Conservation (phyloP, 495 filamentous ascomycete genomes). For the Trichoderma virens region DNA sequence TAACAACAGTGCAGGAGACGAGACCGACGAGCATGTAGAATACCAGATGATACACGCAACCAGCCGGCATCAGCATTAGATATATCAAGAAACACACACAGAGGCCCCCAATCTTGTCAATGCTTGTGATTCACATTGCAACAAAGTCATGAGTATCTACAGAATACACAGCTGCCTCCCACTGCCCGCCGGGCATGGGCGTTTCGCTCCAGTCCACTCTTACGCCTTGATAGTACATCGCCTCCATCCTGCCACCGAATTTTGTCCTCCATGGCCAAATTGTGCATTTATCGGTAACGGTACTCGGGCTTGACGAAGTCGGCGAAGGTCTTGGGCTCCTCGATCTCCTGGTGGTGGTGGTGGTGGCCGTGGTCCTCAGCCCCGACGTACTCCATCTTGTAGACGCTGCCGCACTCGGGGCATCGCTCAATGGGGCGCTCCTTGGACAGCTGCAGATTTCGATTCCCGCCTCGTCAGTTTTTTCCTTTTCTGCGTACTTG, state of each 20-base stretch:
- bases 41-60: not conserved
- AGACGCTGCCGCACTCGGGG: slow-evolving; percentile 88
- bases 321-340: slow-evolving; percentile 86
- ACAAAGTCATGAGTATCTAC: slow-evolving; percentile 1
- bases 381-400: slow-evolving; percentile 95
- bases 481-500: not conserved
- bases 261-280: not conserved
- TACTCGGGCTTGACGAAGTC: slow-evolving; percentile 91
- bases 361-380: slow-evolving; percentile 57
- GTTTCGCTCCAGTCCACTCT: not conserved
- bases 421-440: slow-evolving; percentile 89
- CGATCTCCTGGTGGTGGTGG: slow-evolving; percentile 49
- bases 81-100: not conserved
- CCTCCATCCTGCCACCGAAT: not conserved
- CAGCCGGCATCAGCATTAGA: not conserved
- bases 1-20: not conserved
- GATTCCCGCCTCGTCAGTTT: slow-evolving; percentile 9
- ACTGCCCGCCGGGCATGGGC: not conserved
- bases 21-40: not conserved
- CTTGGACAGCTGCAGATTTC: slow-evolving; percentile 58
- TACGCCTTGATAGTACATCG: slow-evolving; percentile 7
- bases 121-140: slow-evolving; percentile 4
- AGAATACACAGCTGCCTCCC: slow-evolving; percentile 10
- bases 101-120: not conserved
- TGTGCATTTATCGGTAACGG: slow-evolving; percentile 45